Conservation (phyloP, 192 early-diverging fungal genomes). For the Backusella tarrabulga region DNA sequence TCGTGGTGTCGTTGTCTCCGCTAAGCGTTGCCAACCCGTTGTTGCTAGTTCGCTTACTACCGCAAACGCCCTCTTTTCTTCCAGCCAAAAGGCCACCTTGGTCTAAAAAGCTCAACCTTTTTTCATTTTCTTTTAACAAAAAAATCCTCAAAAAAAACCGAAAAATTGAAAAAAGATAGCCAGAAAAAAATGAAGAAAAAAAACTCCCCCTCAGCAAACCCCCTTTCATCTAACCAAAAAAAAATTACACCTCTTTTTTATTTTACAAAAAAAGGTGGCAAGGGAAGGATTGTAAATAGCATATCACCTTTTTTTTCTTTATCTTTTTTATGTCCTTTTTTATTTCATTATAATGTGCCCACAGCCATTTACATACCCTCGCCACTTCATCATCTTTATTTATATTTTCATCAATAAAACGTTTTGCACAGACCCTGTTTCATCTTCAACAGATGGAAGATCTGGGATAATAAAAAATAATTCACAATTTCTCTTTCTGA, state of each 20-base stretch:
- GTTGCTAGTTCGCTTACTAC: slow-evolving; percentile 11
- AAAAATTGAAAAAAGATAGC: not conserved
- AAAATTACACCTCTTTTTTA: not conserved
- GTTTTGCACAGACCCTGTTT: not conserved
- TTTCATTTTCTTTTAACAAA: not conserved
- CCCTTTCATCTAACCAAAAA: not conserved
- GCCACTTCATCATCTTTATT: not conserved
- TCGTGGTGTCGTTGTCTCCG: slow-evolving; percentile 16
- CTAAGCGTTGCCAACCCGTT: slow-evolving; percentile 21
- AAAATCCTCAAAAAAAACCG: not conserved
- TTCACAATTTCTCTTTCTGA: not conserved
- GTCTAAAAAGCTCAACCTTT: not conserved
- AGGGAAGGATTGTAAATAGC: slow-evolving; percentile 24
- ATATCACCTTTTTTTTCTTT: not conserved
- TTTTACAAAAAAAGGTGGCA: not conserved
- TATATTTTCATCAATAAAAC: not conserved
- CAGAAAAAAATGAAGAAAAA: slow-evolving; percentile 11
- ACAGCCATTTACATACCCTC: slow-evolving; percentile 22
- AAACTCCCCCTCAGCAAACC: not conserved
- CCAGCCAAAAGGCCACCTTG: not conserved
- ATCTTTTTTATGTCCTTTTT: not conserved
- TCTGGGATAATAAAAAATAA: not conserved
- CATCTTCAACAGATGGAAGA: not conserved
- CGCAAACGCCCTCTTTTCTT: slow-evolving; percentile 5
- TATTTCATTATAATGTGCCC: slow-evolving; percentile 7